Evolutionary conservation across 306 rosid genomes (phyloP).

Genomic region (Casuarina glauca): DNA sequence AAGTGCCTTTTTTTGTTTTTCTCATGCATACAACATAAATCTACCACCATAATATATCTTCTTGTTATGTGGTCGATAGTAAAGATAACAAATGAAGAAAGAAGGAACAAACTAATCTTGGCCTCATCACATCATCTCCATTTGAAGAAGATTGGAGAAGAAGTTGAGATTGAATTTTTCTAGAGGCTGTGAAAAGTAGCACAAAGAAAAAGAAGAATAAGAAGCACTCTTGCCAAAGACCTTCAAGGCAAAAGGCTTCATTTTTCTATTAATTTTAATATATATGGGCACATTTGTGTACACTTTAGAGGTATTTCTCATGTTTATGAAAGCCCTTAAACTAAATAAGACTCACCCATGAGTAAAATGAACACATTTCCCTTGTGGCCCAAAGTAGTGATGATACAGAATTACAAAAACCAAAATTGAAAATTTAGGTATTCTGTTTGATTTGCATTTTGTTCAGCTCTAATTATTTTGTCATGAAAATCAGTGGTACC

Average conservation of each 20-base stretch:
- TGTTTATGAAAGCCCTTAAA: not conserved
- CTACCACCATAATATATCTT: too few relatives aligned
- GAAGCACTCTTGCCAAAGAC: not conserved
- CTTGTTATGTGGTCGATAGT: too few relatives aligned
- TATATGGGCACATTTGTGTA: not conserved
- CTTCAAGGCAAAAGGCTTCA: not conserved
- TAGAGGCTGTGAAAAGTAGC: not conserved
- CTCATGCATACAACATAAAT: too few relatives aligned
- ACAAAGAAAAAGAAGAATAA: not conserved
- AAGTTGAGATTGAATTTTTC: not conserved
- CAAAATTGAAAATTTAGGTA: not conserved
- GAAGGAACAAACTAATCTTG: too few relatives aligned
- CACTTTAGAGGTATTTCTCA: not conserved
- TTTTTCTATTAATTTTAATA: not conserved
- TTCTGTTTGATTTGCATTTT: not conserved
- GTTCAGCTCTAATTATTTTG: not conserved
- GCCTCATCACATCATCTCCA: too few relatives aligned
- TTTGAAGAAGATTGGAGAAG: not conserved
- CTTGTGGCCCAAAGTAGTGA: not conserved
- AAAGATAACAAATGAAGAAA: too few relatives aligned
- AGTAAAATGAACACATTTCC: not conserved
- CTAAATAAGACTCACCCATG: not conserved
- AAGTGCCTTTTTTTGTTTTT: too few relatives aligned
- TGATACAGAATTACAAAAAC: not conserved
- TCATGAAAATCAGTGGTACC: not conserved